These are phyloP conservation scores for Herpetomonas samuelpessoai DNA, from an alignment of 208 protist genomes.

Conservation along the genomic window DNA sequence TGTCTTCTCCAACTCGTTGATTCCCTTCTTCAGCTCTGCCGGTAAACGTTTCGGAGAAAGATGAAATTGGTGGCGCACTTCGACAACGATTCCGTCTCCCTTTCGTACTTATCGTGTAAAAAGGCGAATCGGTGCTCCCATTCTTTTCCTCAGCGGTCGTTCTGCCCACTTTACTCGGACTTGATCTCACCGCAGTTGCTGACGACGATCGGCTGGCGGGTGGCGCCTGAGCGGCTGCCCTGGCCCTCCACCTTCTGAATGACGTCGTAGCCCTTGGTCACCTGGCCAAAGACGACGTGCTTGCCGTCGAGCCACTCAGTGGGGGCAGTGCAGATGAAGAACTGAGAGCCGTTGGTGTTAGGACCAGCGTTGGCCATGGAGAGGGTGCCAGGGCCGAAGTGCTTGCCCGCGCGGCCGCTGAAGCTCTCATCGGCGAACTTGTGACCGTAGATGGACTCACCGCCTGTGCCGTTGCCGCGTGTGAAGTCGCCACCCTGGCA, in stretches of 20 bases:
- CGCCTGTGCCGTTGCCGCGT: slow-evolving; percentile 88
- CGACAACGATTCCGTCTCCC: no score
- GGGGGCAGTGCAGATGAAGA: slow-evolving; percentile 69
- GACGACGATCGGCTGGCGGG: slow-evolving; percentile 64
- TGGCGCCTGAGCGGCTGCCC: slow-evolving; percentile 71
- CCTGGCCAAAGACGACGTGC: slow-evolving; percentile 95
- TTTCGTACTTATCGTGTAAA: no score
- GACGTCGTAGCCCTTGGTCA: slow-evolving; percentile 86
- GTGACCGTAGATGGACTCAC: slow-evolving; percentile 91
- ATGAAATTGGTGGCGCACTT: no score
- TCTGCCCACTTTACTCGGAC: slow-evolving; percentile 18
- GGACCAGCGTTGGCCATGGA: slow-evolving; percentile 78
- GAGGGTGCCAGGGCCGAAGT: slow-evolving; percentile 66
- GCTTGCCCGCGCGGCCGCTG: slow-evolving; percentile 69
- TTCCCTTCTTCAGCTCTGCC: no score
- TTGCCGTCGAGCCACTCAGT: slow-evolving; percentile 89
- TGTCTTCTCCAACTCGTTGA: no score
- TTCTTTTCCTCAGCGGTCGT: no score
- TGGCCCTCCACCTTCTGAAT: slow-evolving; percentile 72
- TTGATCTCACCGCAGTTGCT: slow-evolving; percentile 78
- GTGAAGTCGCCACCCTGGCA: slow-evolving; percentile 97
- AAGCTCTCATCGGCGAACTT: slow-evolving; percentile 95
- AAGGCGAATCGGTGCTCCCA: no score
- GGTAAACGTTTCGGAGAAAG: no score
- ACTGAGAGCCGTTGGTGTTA: slow-evolving; percentile 86